Evolutionary conservation across 2,329 filamentous ascomycete genomes (phyloP), one percentile per base, ranked within the genome.

Genomic region (Periconia sp.): DNA sequence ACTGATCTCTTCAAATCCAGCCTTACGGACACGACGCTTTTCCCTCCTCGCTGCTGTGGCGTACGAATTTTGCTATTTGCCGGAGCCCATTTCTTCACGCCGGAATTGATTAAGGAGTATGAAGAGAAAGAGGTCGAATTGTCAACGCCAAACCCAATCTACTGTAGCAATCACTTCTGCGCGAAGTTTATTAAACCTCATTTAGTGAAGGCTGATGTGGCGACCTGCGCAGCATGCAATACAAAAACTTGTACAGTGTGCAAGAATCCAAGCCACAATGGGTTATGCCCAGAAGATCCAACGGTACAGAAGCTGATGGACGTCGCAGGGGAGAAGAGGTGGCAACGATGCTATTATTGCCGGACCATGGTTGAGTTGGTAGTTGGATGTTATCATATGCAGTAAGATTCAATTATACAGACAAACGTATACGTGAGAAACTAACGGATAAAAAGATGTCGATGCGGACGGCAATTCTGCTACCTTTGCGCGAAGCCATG

Each of bases 391-490:
- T 50, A 59, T 20, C 55, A 61, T 45, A 58, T 61, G 57, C 43
- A n/a, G 59, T 61, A 46, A 53, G 57, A 45, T 17, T 35, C 31
- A 27, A 27, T 27, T 27, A 5, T 27, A 27, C n/a, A n/a, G n/a
- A 27, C 23, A 27, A 5, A 8, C 23, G 41, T 35, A 33, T 9
- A 47, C 19, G n/a, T n/a, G n/a, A 17, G 9, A 20, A 14, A 23
- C 46, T 54, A 44, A 56, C 27, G 14, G 46, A n/a, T 10, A 1
- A 3, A 14, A 19, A 57, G 58, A 49, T 61, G 58, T 45, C 49
- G 42, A 41, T 91, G 88, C 71, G 81, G 83, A 55, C 82, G 85
- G 8, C 79, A 89, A 57, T 90, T 91, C 64, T 91, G 89, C 72
- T 88, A 86, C 60, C 79, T 84, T 5, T 88, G 85, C 62, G 84